phyloP scores from a whole-genome alignment of 1,284 basidiomycete genomes.

The Boletellus dicymbophilus region DNA sequence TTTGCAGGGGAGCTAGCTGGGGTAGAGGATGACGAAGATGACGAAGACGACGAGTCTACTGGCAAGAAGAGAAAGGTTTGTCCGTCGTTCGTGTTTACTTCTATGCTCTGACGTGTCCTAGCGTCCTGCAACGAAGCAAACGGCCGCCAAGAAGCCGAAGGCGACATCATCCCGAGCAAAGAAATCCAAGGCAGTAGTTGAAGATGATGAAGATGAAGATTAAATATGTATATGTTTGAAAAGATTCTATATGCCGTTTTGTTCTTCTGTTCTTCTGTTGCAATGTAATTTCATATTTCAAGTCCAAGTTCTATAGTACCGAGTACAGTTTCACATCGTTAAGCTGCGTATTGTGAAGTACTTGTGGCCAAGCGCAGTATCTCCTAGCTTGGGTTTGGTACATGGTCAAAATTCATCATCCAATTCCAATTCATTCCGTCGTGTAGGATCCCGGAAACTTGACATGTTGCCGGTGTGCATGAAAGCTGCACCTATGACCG shows the following conservation, averaged over 20 bases:
- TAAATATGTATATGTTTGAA: slow-evolving; percentile 11
- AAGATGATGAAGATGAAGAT: slow-evolving; percentile 35
- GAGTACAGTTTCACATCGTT: neutral
- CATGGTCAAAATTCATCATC: too few relatives aligned
- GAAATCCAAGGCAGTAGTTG: slow-evolving; percentile 31
- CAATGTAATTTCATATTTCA: neutral
- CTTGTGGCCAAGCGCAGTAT: too few relatives aligned
- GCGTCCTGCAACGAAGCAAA: slow-evolving; percentile 30
- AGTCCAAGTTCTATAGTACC: slow-evolving; percentile 6
- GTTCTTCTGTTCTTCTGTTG: slow-evolving; percentile 5
- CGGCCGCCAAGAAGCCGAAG: slow-evolving; percentile 26
- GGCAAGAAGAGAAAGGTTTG: slow-evolving; percentile 36
- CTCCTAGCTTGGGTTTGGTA: too few relatives aligned
- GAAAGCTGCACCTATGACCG: too few relatives aligned
- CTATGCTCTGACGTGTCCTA: slow-evolving; percentile 19
- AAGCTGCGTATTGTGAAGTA: neutral
- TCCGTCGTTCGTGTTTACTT: neutral
- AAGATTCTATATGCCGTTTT: slow-evolving; percentile 1
- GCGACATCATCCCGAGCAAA: slow-evolving; percentile 27
- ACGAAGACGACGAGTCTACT: slow-evolving; percentile 20
- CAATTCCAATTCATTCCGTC: too few relatives aligned
- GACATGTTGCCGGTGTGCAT: too few relatives aligned
- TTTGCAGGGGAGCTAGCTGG: slow-evolving; percentile 32
- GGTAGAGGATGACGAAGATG: slow-evolving; percentile 32
- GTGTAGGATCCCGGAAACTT: too few relatives aligned